Evolutionary conservation across 2,329 filamentous ascomycete genomes (phyloP).

Genomic region (Orbilia javanica): DNA sequence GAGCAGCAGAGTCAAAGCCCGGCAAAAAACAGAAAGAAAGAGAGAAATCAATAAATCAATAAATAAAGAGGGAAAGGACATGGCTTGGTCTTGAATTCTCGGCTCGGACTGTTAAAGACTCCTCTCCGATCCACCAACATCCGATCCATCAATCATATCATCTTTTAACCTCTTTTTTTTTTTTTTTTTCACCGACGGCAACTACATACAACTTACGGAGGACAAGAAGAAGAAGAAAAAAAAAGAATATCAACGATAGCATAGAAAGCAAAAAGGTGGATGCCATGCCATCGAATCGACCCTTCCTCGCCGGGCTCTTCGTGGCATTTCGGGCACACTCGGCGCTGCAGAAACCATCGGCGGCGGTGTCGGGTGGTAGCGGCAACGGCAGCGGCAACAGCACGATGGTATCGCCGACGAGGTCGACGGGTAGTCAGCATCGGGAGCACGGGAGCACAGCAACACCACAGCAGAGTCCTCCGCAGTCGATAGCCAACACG

Average conservation of each 20-base stretch:
- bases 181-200: neutral
- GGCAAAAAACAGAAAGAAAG: too few relatives aligned
- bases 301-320: conserved; percentile 76
- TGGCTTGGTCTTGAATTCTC: neutral
- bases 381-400: conserved; percentile 58
- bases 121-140: neutral
- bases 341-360: conserved; percentile 71
- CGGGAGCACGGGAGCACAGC: conserved; percentile 33
- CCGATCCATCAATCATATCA: neutral
- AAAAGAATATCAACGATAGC: too few relatives aligned
- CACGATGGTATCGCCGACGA: conserved; percentile 56
- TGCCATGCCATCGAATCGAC: conserved; percentile 74
- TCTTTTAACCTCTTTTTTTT: too few relatives aligned
- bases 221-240: neutral
- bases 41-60: too few relatives aligned
- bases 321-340: conserved; percentile 76
- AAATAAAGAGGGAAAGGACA: too few relatives aligned
- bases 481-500: conserved; percentile 58
- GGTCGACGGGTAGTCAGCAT: conserved; percentile 50
- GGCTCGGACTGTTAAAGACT: neutral
- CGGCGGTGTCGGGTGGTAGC: conserved; percentile 60
- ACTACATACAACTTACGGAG: neutral
- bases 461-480: conserved; percentile 58
- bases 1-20: too few relatives aligned
- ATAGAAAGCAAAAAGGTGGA: neutral